These are phyloP conservation scores for Eremomyces bilateralis DNA, from an alignment of 495 filamentous ascomycete genomes.

Conservation along the genomic window DNA sequence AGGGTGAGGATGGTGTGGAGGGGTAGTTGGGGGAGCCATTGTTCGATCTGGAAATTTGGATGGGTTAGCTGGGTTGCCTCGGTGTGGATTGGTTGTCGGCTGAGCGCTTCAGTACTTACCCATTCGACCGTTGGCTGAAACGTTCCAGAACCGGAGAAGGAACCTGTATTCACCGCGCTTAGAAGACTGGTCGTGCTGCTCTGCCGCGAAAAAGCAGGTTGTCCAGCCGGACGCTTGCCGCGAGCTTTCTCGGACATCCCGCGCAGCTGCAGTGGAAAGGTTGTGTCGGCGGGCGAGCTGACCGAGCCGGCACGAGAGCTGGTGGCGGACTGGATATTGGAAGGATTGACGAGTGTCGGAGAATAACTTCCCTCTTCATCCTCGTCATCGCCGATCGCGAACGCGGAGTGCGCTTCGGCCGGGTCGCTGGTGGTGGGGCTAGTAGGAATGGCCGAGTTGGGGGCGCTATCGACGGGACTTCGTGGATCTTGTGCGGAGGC, in stretches of 20 bases:
- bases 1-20: slow-evolving; percentile 75
- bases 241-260: slow-evolving; percentile 97
- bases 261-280: slow-evolving; percentile 67
- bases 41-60: slow-evolving; percentile 48
- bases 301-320: slow-evolving; percentile 51
- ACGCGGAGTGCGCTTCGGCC: slow-evolving; percentile 47
- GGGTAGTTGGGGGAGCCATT: slow-evolving; percentile 80
- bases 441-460: slow-evolving; percentile 39
- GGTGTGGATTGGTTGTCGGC: not conserved
- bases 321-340: slow-evolving; percentile 48
- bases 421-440: slow-evolving; percentile 46
- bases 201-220: slow-evolving; percentile 67
- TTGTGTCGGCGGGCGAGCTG: slow-evolving; percentile 54
- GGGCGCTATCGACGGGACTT: slow-evolving; percentile 48
- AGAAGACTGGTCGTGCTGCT: slow-evolving; percentile 72
- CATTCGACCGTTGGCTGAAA: slow-evolving; percentile 64
- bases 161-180: slow-evolving; percentile 33
- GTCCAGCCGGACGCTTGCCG: slow-evolving; percentile 85
- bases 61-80: slow-evolving; percentile 9
- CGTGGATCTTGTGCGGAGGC: slow-evolving; percentile 23
- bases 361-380: slow-evolving; percentile 59
- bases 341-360: slow-evolving; percentile 17
- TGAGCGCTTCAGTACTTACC: slow-evolving; percentile 23
- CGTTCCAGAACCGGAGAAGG: slow-evolving; percentile 25
- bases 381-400: slow-evolving; percentile 78